Percentiles rank a stretch among this genome's conserved stretches.
phyloP scores from a whole-genome alignment of 108 stramenopile genomes.

The Bacterosira constricta region DNA sequence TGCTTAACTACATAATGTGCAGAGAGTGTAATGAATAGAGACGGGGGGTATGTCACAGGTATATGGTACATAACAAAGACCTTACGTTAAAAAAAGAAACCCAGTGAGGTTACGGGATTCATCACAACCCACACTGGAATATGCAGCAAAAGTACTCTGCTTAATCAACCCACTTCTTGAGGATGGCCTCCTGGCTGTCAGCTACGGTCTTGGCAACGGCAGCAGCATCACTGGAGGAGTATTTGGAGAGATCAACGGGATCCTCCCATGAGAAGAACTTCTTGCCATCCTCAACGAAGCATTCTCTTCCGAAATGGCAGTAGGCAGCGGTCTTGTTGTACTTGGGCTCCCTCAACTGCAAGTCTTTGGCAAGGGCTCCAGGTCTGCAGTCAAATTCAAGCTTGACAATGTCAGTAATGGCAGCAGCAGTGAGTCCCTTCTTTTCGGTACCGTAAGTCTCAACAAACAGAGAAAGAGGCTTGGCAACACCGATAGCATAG shows the following conservation, averaged over 20 bases:
- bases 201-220: slow-evolving; percentile 59
- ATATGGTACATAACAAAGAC: too few species aligned
- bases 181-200: slow-evolving; percentile 69
- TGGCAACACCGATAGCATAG: slow-evolving; percentile 96
- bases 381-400: slow-evolving; percentile 93
- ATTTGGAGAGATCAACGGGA: slow-evolving; percentile 79
- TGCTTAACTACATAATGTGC: too few species aligned
- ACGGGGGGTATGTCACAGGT: too few species aligned
- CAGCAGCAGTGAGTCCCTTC: slow-evolving; percentile 85
- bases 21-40: too few species aligned
- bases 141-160: background rate
- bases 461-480: slow-evolving; percentile 93
- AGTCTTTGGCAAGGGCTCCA: slow-evolving; percentile 92
- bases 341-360: slow-evolving; percentile 88
- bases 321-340: slow-evolving; percentile 96
- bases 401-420: slow-evolving; percentile 93
- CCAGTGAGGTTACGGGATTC: too few species aligned
- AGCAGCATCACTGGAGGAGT: slow-evolving; percentile 57
- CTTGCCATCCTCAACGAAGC: slow-evolving; percentile 58
- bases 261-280: slow-evolving; percentile 98
- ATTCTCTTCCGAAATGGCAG: slow-evolving; percentile 94
- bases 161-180: slow-evolving; percentile 88
- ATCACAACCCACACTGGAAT: too few species aligned
- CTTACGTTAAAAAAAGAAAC: too few species aligned
- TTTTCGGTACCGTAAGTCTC: slow-evolving; percentile 95